Base-by-base conservation (phyloP, 2,329 filamentous ascomycete species). In the Monilinia aucupariae region DNA sequence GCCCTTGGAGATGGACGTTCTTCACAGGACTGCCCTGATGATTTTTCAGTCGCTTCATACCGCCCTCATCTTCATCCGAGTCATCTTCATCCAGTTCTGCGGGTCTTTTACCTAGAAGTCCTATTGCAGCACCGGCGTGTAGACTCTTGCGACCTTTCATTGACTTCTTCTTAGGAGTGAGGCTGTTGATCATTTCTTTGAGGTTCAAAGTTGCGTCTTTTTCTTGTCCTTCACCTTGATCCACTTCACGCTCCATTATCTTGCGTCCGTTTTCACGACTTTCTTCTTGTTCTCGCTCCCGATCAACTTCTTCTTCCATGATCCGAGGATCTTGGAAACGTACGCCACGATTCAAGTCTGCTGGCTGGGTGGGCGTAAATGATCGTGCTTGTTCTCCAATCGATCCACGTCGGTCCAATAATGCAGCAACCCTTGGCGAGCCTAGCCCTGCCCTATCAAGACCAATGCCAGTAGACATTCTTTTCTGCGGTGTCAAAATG, bases 21-120 rank as follows among this genome's bases (percentile, higher is more conserved):
- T 92, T 92, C 66, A 92, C 88, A 0, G 89, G 89, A 70, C 89
- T 92, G 59, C 83, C 82, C 74, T 90, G 84, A 64, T 84, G 85
- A n/a, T 82, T 83, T 73, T 86, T 90, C 54, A 91, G 79, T 67
- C 88, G 81, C 75, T 92, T 91, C 61, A 87, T 76, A 17, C 85
- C 82, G 66, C 84, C 83, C 37, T 78, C 77, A 48, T 86, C 83
- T 59, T 84, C 80, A 15, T 85, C 83, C 1, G 86, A 85, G 12
- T 85, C 83, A 4, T 84, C 78, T 32, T 79, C 78, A 65, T 91
- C 89, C 56, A 92, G 80, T 74, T 92, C 89, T 17, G 77, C 77
- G 0, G 89, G 89, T 54, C 89, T 81, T 74, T 92, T 92, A 8
- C 89, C 89, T 6, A 92, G 78, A 25, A 92, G 76, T 0, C 89